Evolutionary conservation across 139 green algal species (phyloP), one percentile per base, ranked within the genome.

Genomic region (Volvox reticuliferus): DNA sequence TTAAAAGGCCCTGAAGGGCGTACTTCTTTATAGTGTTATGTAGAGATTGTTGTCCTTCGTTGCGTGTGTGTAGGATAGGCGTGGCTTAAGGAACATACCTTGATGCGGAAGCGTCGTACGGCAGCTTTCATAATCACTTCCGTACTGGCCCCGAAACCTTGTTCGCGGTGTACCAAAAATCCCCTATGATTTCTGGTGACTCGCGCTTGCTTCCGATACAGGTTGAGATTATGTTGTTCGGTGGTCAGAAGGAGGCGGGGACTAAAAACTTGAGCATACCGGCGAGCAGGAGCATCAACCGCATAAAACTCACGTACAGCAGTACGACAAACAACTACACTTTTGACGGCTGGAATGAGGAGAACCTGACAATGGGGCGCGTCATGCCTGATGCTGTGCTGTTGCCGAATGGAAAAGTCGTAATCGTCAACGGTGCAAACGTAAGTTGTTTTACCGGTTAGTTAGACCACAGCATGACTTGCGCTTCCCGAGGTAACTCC

Each of bases 161-260:
- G 44, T 55, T 5, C 9, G 44, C 5, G 44, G 9, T 55, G 44
- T 55, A 55, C 44, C 9, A n/a, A n/a, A n/a, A n/a, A n/a, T n/a
- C n/a, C n/a, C 44, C 9, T 55, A 14, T 55, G 44, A 55, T 55
- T 55, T 55, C 44, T 55, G 5, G 9, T 55, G 44, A 55, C 44
- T 9, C 44, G 21, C 6, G 65, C 65, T n/a, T 73, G 65, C 24
- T 12, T 12, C 2, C 24, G 16, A 16, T 18, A 55, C 88, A 92
- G 88, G 79, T 90, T 32, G 92, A 94, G 35, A n/a, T 94, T n/a
- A 65, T 94, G 71, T 69, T 93, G 33, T 88, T 94, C 62, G 92
- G 92, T 26, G 92, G 92, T 30, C 20, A 69, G 18, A 67, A 82
- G 13, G 86, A 89, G 32, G 16, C 18, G 2, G 50, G 86, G 32